These are phyloP conservation scores for Cladochytrium tenue DNA, from an alignment of 371 early-diverging fungal genomes.

Conservation along the genomic window DNA sequence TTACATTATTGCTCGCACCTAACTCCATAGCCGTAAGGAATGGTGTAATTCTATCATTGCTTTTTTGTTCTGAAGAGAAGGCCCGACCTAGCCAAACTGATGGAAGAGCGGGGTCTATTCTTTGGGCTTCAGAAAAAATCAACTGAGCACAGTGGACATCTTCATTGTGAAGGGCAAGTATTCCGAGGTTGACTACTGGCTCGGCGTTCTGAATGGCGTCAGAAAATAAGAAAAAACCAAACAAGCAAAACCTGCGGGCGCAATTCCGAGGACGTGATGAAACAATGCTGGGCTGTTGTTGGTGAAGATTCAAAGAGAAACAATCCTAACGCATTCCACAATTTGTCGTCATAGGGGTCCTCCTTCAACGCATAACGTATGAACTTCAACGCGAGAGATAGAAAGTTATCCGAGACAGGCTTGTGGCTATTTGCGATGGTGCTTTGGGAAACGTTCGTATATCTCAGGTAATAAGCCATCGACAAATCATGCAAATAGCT, in stretches of 20 bases:
- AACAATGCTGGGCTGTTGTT: constrained; percentile 78
- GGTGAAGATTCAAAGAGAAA: constrained; percentile 55
- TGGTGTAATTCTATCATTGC: too few relatives aligned
- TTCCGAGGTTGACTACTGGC: background rate
- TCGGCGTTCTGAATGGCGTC: background rate
- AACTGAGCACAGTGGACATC: background rate
- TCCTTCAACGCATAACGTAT: constrained; percentile 66
- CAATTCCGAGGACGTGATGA: constrained; percentile 76
- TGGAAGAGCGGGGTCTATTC: background rate
- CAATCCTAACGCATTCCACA: constrained; percentile 80
- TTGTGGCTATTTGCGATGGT: too few relatives aligned
- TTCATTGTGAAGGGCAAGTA: background rate
- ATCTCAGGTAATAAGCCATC: too few relatives aligned
- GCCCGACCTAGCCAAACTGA: background rate
- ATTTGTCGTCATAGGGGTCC: constrained; percentile 58
- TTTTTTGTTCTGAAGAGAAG: background rate
- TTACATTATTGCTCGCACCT: too few relatives aligned
- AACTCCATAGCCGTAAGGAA: too few relatives aligned
- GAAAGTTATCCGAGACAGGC: too few relatives aligned
- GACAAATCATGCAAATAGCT: too few relatives aligned
- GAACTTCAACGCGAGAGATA: constrained; percentile 22
- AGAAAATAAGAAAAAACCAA: too few relatives aligned
- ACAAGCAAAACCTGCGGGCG: constrained; percentile 70
- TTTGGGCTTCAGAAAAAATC: background rate
- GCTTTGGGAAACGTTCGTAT: too few relatives aligned